Base-by-base conservation (phyloP, 805 yeast species). In the Tetrapisispora arboricola region DNA sequence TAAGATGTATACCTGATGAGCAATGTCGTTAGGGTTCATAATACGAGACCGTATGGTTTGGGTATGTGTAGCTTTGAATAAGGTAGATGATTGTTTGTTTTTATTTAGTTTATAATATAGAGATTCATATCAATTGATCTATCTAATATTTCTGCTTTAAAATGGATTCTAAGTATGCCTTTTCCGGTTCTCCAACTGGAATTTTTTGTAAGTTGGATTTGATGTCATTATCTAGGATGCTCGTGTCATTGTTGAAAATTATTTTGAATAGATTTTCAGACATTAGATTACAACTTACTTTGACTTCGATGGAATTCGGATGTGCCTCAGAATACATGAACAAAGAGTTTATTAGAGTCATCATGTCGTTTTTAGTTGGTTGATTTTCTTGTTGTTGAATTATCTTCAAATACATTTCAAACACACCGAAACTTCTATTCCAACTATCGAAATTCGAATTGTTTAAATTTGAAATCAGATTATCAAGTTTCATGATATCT, bases 381-480 rank as follows among this genome's bases (percentile, higher is more conserved):
- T 41, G 37, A 3, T 49, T 49, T 3, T 48, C 44, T 13, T 57
- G 55, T 18, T 53, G 38, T 9, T 22, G 4, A 16, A 22, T 16
- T 2, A 72, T 31, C 15, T 55, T 44, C 30, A 78, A 50, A 51
- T 72, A 83, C 26, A 67, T 66, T 27, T 66, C 64, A 54, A 74
- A 83, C 5, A 81, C 63, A 0, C 73, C 79, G 21, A 81, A 75
- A 1, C 84, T 84, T 24, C 58, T 60, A 17, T 65, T 59, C 81
- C 83, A 80, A 30, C 64, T 65, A 3, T 72, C 58, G 12, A 73
- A 62, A 19, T 55, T 58, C 1, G 53, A 51, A 28, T 58, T 61
- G 11, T 79, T 80, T 57, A 73, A 72, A 2, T 54, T 41, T 32
- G 73, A 51, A 9, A 81, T 45, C n/a, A 76, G 49, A 10, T 53